Conservation (phyloP, 2,329 filamentous ascomycete genomes). For the Aureobasidium vineae region DNA sequence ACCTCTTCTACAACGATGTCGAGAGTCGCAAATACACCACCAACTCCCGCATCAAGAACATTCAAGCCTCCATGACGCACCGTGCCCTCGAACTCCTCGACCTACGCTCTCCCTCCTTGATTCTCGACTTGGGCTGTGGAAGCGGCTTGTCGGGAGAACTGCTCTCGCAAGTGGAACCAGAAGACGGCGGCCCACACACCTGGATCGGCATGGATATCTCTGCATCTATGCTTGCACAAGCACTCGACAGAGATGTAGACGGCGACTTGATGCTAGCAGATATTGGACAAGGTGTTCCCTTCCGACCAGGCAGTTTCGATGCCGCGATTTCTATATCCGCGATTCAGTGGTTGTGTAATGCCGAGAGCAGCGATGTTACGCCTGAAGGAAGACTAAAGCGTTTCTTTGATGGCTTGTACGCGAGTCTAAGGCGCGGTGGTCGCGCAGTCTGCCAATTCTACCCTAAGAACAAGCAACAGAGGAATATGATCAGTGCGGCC, state of each 20-base stretch:
- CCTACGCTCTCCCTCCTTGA: constrained; percentile 73
- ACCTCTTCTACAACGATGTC: constrained; percentile 95
- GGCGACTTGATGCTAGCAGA: constrained; percentile 93
- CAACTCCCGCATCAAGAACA: constrained; percentile 89
- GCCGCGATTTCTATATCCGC: constrained; percentile 93
- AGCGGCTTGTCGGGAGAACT: constrained; percentile 94
- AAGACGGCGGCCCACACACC: constrained; percentile 79
- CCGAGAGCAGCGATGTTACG: constrained; percentile 80
- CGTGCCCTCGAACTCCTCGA: constrained; percentile 89
- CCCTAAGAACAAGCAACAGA: constrained; percentile 89
- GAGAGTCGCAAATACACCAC: constrained; percentile 98
- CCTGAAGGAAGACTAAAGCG: constrained; percentile 73
- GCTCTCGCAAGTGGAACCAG: constrained; percentile 66
- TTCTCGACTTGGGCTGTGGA: constrained; percentile 96
- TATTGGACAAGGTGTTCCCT: constrained; percentile 93
- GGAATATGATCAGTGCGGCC: constrained; percentile 86
- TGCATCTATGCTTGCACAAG: constrained; percentile 94
- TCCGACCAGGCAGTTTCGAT: constrained; percentile 88
- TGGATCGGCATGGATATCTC: constrained; percentile 99
- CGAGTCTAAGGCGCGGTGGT: constrained; percentile 76
- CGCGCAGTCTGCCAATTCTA: constrained; percentile 94
- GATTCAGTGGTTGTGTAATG: constrained; percentile 98
- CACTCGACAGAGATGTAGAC: constrained; percentile 85
- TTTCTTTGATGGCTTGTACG: constrained; percentile 93
- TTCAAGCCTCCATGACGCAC: constrained; percentile 92